Percentiles rank a stretch among this genome's conserved stretches.
Evolutionary conservation across 2,329 filamentous ascomycete genomes (phyloP).

Genomic region (Tolypocladium sp.): DNA sequence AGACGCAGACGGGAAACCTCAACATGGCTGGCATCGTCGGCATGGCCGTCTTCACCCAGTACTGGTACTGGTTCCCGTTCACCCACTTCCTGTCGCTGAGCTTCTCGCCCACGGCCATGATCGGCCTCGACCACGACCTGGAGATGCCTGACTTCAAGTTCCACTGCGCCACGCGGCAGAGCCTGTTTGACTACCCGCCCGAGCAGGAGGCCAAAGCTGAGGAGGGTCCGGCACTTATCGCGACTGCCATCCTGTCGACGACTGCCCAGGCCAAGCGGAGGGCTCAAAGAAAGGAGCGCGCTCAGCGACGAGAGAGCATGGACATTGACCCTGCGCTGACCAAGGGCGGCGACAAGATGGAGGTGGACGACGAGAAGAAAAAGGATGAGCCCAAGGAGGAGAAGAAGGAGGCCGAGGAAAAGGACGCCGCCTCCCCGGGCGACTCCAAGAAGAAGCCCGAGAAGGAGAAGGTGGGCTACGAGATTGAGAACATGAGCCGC

Average conservation of each 20-base stretch:
- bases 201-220: constrained; percentile 93
- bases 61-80: constrained; percentile 99
- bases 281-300: constrained; percentile 87
- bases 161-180: constrained; percentile 87
- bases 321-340: constrained; percentile 71
- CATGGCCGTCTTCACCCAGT: constrained; percentile 96
- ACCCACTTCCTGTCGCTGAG: constrained; percentile 94
- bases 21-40: constrained; percentile 98
- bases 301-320: constrained; percentile 88
- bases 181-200: constrained; percentile 94
- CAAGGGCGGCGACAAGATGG: constrained; percentile 74
- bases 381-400: constrained; percentile 49
- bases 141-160: constrained; percentile 93
- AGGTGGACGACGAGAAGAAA: constrained; percentile 60
- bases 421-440: constrained; percentile 41
- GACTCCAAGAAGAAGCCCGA: constrained; percentile 81
- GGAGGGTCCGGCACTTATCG: constrained; percentile 86
- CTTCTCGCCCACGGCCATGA: constrained; percentile 94
- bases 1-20: constrained; percentile 95
- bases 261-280: constrained; percentile 94
- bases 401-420: constrained; percentile 53
- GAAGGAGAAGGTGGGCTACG: constrained; percentile 94
- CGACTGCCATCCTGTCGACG: constrained; percentile 90
- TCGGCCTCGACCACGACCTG: constrained; percentile 86
- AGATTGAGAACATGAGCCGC: constrained; percentile 93